These are phyloP conservation scores for Drosera spatulata DNA, from an alignment of 179 eudicot genomes.

Conservation along the genomic window DNA sequence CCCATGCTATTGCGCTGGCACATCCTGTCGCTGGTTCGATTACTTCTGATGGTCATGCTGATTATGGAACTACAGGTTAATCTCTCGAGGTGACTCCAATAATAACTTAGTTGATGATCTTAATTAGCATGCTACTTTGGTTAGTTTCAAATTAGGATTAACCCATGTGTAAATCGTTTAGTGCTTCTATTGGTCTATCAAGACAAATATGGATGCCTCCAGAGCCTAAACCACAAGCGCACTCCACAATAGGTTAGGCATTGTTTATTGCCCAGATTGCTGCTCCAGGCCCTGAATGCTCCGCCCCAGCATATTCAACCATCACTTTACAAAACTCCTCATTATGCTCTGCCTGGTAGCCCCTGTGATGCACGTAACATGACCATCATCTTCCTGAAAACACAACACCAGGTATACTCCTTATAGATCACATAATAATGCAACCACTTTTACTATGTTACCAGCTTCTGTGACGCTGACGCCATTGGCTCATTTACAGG, in stretches of 20 bases:
- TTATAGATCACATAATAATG: constrained; percentile 30
- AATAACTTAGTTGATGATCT: too few species aligned
- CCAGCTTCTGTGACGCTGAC: constrained; percentile 84
- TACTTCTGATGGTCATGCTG: constrained; percentile 15
- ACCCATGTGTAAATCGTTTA: constrained; percentile 7
- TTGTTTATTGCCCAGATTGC: constrained; percentile 27
- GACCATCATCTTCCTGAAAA: constrained; percentile 36
- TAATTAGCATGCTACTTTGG: too few species aligned
- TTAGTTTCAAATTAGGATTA: too few species aligned
- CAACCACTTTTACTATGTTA: constrained; percentile 42
- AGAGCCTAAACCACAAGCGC: constrained; percentile 37
- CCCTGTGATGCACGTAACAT: constrained; percentile 63
- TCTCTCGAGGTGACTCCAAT: constrained; percentile 15
- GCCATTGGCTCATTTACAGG: constrained; percentile 60
- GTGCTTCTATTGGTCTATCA: constrained; percentile 24
- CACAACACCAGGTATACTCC: constrained; percentile 23
- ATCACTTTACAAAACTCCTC: constrained; percentile 41
- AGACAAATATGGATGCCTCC: constrained; percentile 50
- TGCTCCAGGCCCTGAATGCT: constrained; percentile 29
- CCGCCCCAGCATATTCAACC: constrained; percentile 50
- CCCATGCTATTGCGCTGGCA: constrained; percentile 32
- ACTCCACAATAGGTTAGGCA: constrained; percentile 27
- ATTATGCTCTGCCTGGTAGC: constrained; percentile 50
- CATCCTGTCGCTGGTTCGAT: constrained; percentile 29
- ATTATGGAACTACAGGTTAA: constrained; percentile 8